Conservation (phyloP, 495 filamentous ascomycete species). For the Darksidea phi region DNA sequence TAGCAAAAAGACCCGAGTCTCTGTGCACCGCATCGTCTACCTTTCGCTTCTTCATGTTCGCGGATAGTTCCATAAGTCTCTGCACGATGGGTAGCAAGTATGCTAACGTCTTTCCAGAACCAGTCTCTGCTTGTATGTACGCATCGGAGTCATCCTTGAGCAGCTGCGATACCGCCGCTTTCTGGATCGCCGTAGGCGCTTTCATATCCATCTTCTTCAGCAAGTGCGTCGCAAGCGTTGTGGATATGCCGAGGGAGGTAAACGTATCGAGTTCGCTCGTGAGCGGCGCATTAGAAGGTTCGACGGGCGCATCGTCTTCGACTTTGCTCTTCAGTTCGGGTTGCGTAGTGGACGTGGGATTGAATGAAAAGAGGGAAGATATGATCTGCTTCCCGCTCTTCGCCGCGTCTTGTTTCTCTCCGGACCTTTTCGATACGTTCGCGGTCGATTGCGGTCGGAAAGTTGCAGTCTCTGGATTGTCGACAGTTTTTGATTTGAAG, state of each 20-base stretch:
- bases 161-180: constrained; percentile 74
- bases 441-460: constrained; percentile 19
- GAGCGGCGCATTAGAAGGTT: constrained; percentile 95
- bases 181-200: constrained; percentile 92
- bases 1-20: constrained; percentile 86
- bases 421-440: constrained; percentile 16
- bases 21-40: constrained; percentile 59
- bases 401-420: constrained; percentile 8
- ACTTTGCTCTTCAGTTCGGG: constrained; percentile 1
- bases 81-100: constrained; percentile 91
- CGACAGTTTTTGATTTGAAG: constrained; percentile 21
- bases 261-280: constrained; percentile 79
- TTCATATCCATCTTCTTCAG: constrained; percentile 83
- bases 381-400: constrained; percentile 57
- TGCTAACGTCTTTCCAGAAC: constrained; percentile 93
- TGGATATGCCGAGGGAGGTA: constrained; percentile 73
- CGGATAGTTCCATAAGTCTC: constrained; percentile 73
- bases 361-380: constrained; percentile 88
- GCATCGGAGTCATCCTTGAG: constrained; percentile 83
- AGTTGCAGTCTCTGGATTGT: background rate
- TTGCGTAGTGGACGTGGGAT: constrained; percentile 60
- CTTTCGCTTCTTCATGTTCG: constrained; percentile 43
- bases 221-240: constrained; percentile 74
- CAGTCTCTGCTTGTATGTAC: constrained; percentile 95
- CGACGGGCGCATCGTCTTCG: constrained; percentile 55